A percentile compares a stretch with the other conserved stretches of the same genome.
These are phyloP conservation scores for Malus sieversii DNA, from an alignment of 306 rosid genomes.

Conservation along the genomic window DNA sequence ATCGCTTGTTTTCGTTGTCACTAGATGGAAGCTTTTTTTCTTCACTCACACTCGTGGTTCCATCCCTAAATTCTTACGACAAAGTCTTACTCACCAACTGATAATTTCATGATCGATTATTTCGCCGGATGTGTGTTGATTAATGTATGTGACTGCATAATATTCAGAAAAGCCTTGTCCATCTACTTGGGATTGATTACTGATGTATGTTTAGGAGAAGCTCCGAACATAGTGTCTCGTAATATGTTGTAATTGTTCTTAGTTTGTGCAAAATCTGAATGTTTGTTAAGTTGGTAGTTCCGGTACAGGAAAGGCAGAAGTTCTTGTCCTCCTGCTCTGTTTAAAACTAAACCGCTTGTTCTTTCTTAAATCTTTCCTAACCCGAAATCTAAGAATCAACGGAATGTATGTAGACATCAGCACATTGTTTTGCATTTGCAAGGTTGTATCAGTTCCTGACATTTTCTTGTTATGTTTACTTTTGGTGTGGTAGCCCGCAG, in stretches of 20 bases:
- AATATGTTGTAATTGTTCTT: background rate
- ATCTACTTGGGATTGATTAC: background rate
- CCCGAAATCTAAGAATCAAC: no score
- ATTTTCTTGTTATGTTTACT: background rate
- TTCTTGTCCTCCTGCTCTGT: background rate
- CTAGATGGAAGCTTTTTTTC: background rate
- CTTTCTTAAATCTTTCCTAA: background rate
- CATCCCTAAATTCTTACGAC: background rate
- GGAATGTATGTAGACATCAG: background rate
- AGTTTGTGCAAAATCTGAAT: background rate
- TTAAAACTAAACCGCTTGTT: background rate
- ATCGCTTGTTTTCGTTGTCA: background rate
- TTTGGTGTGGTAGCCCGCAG: constrained; percentile 61
- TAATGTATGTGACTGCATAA: background rate
- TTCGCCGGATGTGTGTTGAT: background rate
- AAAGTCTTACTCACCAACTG: background rate
- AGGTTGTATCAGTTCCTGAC: background rate
- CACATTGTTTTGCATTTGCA: background rate
- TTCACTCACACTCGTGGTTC: background rate
- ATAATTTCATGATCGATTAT: background rate
- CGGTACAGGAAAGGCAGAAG: background rate
- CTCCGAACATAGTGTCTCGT: background rate
- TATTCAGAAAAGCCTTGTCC: background rate
- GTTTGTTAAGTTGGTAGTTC: background rate
- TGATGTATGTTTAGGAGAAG: background rate